phyloP scores from a whole-genome alignment of 2,329 filamentous ascomycete genomes.

The Aureobasidium subglaciale region DNA sequence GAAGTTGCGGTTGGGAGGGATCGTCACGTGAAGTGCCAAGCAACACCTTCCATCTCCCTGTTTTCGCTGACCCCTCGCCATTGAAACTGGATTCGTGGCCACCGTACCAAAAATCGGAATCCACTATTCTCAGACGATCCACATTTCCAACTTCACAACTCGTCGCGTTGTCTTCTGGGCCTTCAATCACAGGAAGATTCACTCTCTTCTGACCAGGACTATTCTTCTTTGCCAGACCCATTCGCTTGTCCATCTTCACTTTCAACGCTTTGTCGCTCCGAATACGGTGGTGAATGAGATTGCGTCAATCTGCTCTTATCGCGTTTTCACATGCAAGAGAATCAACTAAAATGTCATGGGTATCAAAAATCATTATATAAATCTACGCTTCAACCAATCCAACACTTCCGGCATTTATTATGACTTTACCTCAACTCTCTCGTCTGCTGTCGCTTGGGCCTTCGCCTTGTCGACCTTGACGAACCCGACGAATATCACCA shows the following conservation, averaged over 20 bases:
- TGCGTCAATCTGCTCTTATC: conserved; percentile 6
- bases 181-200: background rate
- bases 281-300: conserved; percentile 7
- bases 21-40: conserved; percentile 11
- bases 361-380: background rate
- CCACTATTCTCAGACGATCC: background rate
- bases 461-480: conserved; percentile 40
- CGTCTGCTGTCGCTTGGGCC: conserved; percentile 52
- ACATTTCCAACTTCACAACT: conserved; percentile 2
- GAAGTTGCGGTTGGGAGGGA: conserved; percentile 12
- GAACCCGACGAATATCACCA: conserved; percentile 14
- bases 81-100: conserved; percentile 11
- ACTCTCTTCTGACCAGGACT: background rate
- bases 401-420: background rate
- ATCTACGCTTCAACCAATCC: background rate
- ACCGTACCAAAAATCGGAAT: background rate
- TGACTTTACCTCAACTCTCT: conserved; percentile 33
- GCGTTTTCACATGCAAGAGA: background rate
- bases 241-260: background rate
- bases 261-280: conserved; percentile 4
- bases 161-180: background rate
- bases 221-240: background rate
- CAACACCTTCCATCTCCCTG: conserved; percentile 2
- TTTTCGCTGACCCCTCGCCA: background rate
- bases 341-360: background rate